Evolutionary conservation across 139 green algal genomes (phyloP).

Genomic region (Trebouxia sp.): DNA sequence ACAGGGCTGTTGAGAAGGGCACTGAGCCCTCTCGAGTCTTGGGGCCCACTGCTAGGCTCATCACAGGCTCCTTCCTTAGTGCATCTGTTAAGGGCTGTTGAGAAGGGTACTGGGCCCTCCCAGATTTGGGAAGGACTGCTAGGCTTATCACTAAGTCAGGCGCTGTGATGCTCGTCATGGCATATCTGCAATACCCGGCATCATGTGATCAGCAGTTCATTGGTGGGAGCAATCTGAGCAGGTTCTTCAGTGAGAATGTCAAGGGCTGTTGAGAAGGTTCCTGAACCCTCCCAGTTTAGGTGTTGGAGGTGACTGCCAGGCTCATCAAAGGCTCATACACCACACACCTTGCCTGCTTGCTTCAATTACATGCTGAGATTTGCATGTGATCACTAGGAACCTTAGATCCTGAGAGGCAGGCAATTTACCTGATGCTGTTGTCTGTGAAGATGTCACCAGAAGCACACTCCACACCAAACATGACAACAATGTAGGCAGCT

Average conservation of each 20-base stretch:
- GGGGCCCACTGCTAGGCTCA: slow-evolving; percentile 92
- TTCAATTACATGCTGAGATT: too few relatives aligned
- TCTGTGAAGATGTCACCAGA: too few relatives aligned
- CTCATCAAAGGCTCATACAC: slow-evolving; percentile 98
- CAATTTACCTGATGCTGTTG: too few relatives aligned
- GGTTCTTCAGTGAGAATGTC: slow-evolving; percentile 94
- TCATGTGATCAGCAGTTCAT: too few relatives aligned
- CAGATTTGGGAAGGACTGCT: slow-evolving; percentile 80
- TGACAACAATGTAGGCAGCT: too few relatives aligned
- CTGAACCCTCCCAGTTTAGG: slow-evolving; percentile 64
- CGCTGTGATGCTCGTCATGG: slow-evolving; percentile 93
- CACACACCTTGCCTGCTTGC: too few relatives aligned
- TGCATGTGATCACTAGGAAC: too few relatives aligned
- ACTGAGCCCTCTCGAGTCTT: slow-evolving; percentile 66
- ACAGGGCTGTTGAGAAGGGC: slow-evolving; percentile 77
- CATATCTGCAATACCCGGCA: slow-evolving; percentile 47
- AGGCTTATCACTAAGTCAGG: slow-evolving; percentile 98
- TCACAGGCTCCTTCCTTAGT: slow-evolving; percentile 97
- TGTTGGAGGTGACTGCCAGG: slow-evolving; percentile 86
- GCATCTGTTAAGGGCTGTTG: slow-evolving; percentile 81
- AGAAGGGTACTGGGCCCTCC: slow-evolving; percentile 72
- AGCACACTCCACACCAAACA: too few relatives aligned
- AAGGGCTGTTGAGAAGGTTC: slow-evolving; percentile 77
- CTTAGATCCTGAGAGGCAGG: too few relatives aligned
- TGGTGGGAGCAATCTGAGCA: too few relatives aligned